Evolutionary conservation across 139 green algal species (phyloP).

Genomic region (Chlorella sp.): DNA sequence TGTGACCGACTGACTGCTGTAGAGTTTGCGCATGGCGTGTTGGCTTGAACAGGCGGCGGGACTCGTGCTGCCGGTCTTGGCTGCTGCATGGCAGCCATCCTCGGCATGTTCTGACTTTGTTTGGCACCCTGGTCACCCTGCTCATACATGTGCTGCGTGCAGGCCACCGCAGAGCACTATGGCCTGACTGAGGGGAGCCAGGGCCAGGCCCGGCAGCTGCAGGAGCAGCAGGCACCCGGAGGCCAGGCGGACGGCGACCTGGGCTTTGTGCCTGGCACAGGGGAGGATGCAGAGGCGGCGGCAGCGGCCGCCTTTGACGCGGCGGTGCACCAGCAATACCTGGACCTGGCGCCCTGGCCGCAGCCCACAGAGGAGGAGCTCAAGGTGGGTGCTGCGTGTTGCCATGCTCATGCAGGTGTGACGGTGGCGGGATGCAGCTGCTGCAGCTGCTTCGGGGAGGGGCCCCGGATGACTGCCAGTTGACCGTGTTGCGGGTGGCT

Average conservation of each 20-base stretch:
- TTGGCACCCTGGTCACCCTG: background rate
- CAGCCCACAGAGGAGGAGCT: background rate
- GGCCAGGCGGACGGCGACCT: background rate
- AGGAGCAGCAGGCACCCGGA: background rate
- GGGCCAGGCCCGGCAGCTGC: background rate
- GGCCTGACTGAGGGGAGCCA: background rate
- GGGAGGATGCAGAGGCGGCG: background rate
- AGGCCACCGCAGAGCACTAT: constrained; percentile 18
- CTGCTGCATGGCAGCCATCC: background rate
- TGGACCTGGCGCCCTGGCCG: constrained; percentile 11
- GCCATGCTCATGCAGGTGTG: background rate
- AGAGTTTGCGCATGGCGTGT: background rate
- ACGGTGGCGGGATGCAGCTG: background rate
- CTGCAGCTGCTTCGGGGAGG: background rate
- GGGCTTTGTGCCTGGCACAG: background rate
- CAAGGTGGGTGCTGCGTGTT: background rate
- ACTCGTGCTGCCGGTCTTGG: no score
- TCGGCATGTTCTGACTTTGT: background rate
- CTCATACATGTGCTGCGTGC: background rate
- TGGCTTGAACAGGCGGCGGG: background rate
- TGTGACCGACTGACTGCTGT: no score
- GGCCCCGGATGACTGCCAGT: background rate
- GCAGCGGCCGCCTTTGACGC: background rate
- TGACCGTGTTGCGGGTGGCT: background rate
- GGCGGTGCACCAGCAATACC: background rate